These are phyloP conservation scores for Linnemannia exigua DNA, from an alignment of 192 early-diverging fungal genomes.

Conservation along the genomic window DNA sequence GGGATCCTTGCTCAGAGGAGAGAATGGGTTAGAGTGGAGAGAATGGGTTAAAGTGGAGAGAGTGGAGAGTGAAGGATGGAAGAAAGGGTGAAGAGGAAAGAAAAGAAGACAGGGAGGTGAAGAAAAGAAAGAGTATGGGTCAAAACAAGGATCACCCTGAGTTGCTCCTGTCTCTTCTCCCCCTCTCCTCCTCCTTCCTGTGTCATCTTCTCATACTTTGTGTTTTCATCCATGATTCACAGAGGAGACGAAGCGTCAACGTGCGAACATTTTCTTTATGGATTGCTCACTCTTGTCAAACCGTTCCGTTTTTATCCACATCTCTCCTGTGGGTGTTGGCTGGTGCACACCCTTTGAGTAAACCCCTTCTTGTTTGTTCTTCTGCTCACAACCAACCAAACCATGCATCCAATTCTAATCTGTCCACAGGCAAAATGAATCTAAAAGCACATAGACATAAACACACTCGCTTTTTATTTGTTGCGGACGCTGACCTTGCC, in stretches of 20 bases:
- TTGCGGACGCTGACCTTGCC: slow-evolving; percentile 12
- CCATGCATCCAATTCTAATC: not conserved
- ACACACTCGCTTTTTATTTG: slow-evolving; percentile 23
- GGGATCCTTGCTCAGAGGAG: not conserved
- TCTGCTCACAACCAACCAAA: not conserved
- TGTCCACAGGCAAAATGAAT: too few species aligned
- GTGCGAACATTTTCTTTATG: not conserved
- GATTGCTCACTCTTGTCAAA: not conserved
- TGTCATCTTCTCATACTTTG: not conserved
- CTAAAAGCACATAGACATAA: not conserved
- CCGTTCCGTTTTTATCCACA: slow-evolving; percentile 22
- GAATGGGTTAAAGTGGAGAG: not conserved
- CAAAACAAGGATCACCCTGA: too few species aligned
- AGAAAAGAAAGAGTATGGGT: not conserved
- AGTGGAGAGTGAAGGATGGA: not conserved
- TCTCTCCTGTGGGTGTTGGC: slow-evolving; percentile 1
- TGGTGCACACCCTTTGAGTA: not conserved
- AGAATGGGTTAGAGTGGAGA: not conserved
- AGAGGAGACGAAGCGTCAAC: not conserved
- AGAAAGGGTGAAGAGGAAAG: not conserved
- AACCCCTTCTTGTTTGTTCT: not conserved
- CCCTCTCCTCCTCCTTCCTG: not conserved
- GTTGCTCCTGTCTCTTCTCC: not conserved
- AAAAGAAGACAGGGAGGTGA: not conserved
- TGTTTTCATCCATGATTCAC: not conserved